Evolutionary conservation across 768 basidiomycete species (phyloP), one percentile per base, ranked within the genome.

Genomic region (Termitomyces bulborhizus): DNA sequence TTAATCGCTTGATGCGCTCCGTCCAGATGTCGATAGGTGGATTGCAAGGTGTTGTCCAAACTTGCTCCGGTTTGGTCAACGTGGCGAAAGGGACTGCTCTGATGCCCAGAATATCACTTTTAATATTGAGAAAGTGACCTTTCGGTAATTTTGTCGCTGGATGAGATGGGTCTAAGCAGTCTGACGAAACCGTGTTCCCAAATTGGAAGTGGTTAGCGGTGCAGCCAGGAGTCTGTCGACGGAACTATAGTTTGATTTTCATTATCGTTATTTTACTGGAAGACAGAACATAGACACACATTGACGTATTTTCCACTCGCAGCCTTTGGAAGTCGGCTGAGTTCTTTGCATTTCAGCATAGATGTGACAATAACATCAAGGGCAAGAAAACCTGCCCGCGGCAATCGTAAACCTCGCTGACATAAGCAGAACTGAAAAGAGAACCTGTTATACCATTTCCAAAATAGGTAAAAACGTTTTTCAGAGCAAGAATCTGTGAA

Each of bases 161-260:
- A 50, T 71, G 70, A 9, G 60, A 56, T 34, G 69, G 67, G 56
- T 73, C 73, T 24, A 74, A 57, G 11, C 34, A 53, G 13, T 43
- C 31, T 36, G 46, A 6, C 4, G 5, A 46, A 61, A 39, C 5
- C 51, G 4, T 51, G 42, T 40, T 37, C 32, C 40, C 50, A 49
- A 40, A 32, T 41, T 55, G 31, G 31, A 65, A 48, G 27, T 69
- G 47, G 0, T 61, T 48, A 12, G 55, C 53, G 13, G 62, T 51
- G 16, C 69, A 66, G 8, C 77, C 79, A 0, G 75, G 77, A 4
- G 70, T 74, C 52, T 76, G 75, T 40, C 68, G 63, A 26, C 68
- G 70, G 61, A 74, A 77, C 78, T 79, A 46, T 31, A 16, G 36
- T 26, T 54, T 29, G 36, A 45, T n/a, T 3, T 45, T 45, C 13